Evolutionary conservation across 2,329 filamentous ascomycete genomes (phyloP).

Genomic region (Neonectria magnoliae): DNA sequence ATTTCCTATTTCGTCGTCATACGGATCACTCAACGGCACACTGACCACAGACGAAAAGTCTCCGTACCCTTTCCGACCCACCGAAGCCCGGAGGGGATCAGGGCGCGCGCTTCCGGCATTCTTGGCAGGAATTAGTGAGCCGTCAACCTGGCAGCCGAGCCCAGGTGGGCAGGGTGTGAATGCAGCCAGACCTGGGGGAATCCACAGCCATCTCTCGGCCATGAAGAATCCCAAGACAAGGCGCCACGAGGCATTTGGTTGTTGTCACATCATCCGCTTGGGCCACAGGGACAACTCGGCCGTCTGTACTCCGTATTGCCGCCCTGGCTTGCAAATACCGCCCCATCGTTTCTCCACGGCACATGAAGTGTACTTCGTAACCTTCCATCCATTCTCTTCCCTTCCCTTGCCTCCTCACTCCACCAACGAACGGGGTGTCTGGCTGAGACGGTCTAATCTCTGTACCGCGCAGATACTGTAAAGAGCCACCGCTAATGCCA

Average conservation of each 20-base stretch:
- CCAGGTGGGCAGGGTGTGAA: constrained; percentile 17
- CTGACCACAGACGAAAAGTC: constrained; percentile 18
- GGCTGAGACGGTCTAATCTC: constrained; percentile 16
- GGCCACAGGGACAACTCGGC: not conserved
- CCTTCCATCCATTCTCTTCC: constrained; percentile 1
- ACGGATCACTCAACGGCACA: constrained; percentile 13
- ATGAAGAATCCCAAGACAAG: constrained; percentile 14
- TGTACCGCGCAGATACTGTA: constrained; percentile 3
- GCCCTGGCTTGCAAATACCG: constrained; percentile 26
- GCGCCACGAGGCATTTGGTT: constrained; percentile 25
- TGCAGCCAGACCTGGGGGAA: constrained; percentile 23
- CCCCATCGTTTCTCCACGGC: not conserved
- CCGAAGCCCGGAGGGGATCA: constrained; percentile 25
- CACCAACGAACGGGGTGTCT: constrained; percentile 6
- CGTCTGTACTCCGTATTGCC: constrained; percentile 19
- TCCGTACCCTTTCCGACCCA: constrained; percentile 27
- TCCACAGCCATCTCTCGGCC: constrained; percentile 3
- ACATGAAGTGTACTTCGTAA: not conserved
- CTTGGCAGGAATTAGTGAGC: constrained; percentile 24
- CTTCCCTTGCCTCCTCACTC: not conserved
- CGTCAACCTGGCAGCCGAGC: constrained; percentile 19
- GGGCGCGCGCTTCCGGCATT: constrained; percentile 24
- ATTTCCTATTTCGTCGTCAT: constrained; percentile 39
- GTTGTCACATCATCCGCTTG: constrained; percentile 19
- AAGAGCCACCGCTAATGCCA: constrained; percentile 22